Base-by-base conservation (phyloP, 169 alveolate genomes). In the Condylostoma magnum region DNA sequence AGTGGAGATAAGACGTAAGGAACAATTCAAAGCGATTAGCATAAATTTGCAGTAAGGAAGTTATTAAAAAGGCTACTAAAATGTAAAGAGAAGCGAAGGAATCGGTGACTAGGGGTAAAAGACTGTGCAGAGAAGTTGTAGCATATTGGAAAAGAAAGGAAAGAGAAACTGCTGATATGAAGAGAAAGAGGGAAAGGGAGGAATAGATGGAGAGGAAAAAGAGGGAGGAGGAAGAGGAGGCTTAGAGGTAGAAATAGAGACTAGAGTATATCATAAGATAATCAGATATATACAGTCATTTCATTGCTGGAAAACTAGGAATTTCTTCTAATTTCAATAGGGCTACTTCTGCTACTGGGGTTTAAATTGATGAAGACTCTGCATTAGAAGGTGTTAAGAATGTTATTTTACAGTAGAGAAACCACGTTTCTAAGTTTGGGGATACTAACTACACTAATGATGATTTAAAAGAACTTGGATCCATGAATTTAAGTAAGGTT, bases 241-340 rank as follows among this genome's bases (percentile, higher is more conserved):
- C 86, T 58, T 60, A 82, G 6, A 68, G 84, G 33, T 83, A 89
- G 69, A 85, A 90, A 78, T 89, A 86, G 80, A 83, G 94, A 77
- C 76, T 92, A 68, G 97, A 92, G 65, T 92, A 78, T 68, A 71
- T 92, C 38, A 85, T 92, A 92, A 85, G 83, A 63, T 84, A 92
- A 75, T 79, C 92, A 66, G 97, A 89, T 60, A 85, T 92, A 38
- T 92, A 89, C 75, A 74, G 95, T n/a, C 89, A 85, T 68, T 87
- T 92, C 77, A 92, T 92, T 95, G 90, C 94, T 18, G 74, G 87
- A 48, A 90, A 92, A 52, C 65, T 92, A 53, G 97, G 97, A n/a
- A 77, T 89, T 1, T 79, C 82, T 28, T 76, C 85, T 71, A 76
- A n/a, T n/a, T n/a, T n/a, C n/a, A n/a, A 77, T 31, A 54, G 77